Evolutionary conservation across 2,329 filamentous ascomycete genomes (phyloP), one percentile per base, ranked within the genome.

Genomic region (Shiraia sp.): DNA sequence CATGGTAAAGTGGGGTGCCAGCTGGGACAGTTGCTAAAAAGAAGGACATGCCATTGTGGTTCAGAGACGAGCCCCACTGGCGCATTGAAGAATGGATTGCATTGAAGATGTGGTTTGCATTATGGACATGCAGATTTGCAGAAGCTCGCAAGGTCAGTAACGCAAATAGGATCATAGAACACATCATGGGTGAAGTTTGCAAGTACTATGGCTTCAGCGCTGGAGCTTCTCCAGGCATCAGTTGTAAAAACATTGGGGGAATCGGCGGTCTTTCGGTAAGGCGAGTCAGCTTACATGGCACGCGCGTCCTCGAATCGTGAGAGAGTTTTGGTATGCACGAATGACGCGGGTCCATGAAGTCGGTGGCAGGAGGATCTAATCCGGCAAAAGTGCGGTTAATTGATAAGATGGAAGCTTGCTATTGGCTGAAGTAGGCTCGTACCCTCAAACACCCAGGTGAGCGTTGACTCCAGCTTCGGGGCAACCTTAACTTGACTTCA

Each of bases 11-110:
- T 25, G 83, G 70, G 0, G 82, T 85, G 3, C 82, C 85, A 13
- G 73, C 71, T 0, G 86, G 85, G 1, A 90, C 76, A 0, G 76
- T 78, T 1, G 79, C 85, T 0, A 85, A 74, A 55, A 89, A 87
- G 53, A 87, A 77, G 1, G 83, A 82, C 76, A 90, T 84, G 40
- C 87, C 87, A 61, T 90, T 90, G 66, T 90, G 87, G 44, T 87
- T 78, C 2, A 88, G 61, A 0, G 85, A 83, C 0, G 84, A 87
- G 1, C 85, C 86, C 80, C 84, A 90, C 72, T 90, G 85, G 25
- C 87, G 77, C 73, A 87, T 82, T 1, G 85, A 85, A 8, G 82
- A 82, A 51, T 89, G 82, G 13, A 90, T 73, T 12, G 84, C 77
- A 59, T 90, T 90, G 76, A 90, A 90, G 41, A 90, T 80, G 47